A percentile compares a stretch with the other conserved stretches of the same genome.
These are phyloP conservation scores for Platanthera guangdongensis DNA, from an alignment of 106 monocot species.

Conservation along the genomic window DNA sequence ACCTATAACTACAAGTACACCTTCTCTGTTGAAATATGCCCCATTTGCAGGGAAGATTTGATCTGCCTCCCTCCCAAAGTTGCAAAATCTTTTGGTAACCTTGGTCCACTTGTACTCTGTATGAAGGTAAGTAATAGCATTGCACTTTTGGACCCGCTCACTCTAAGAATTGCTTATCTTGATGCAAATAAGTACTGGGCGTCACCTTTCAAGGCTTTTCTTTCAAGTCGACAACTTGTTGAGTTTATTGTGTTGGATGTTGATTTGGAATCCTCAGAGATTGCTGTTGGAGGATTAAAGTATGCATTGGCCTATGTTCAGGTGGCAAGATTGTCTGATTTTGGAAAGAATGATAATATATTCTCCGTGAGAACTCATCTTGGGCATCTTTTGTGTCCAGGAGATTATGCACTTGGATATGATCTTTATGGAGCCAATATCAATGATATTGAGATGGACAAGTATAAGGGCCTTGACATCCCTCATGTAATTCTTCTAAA, in stretches of 20 bases:
- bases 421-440: conserved; percentile 68
- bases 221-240: conserved; percentile 48
- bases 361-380: conserved; percentile 67
- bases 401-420: conserved; percentile 76
- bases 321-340: conserved; percentile 73
- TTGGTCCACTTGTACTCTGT: conserved; percentile 36
- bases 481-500: conserved; percentile 63
- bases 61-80: conserved; percentile 32
- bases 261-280: conserved; percentile 21
- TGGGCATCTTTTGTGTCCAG: conserved; percentile 63
- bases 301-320: conserved; percentile 48
- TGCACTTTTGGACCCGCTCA: conserved; percentile 34
- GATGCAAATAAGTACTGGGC: conserved; percentile 56
- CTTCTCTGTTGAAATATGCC: conserved; percentile 39
- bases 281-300: conserved; percentile 38
- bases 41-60: conserved; percentile 34
- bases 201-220: conserved; percentile 30
- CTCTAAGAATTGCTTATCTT: conserved; percentile 28
- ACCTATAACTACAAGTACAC: conserved; percentile 59
- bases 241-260: conserved; percentile 51
- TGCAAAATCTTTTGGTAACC: conserved; percentile 10
- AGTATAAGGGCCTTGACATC: conserved; percentile 43
- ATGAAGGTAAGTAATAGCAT: conserved; percentile 35
- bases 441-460: conserved; percentile 61
- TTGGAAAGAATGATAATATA: conserved; percentile 53